Evolutionary conservation across 345 rosid genomes (phyloP), one percentile per base, ranked within the genome.

Genomic region (Orychophragmus violaceus): DNA sequence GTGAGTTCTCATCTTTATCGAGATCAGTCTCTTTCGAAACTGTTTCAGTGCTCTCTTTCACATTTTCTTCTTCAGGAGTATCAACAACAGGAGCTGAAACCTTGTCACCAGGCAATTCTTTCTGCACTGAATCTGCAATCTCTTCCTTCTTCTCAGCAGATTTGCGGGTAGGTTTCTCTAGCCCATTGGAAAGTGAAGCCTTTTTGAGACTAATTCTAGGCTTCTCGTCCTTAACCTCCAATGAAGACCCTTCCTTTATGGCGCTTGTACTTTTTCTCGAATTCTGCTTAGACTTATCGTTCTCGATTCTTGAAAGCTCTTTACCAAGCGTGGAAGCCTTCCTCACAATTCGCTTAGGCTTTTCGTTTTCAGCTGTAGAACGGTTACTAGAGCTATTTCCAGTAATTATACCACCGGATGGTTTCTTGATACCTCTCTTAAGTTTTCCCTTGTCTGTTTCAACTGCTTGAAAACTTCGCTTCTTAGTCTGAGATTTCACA

Each of bases 241-340:
- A 46, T 54, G 69, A 70, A 62, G 77, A 63, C 30, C 55, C 85
- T 70, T 85, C 83, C 64, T 68, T 82, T 36, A 48, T n/a, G 61
- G 79, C 68, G 56, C 74, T 77, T 12, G 78, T 70, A 69, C 73
- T 64, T 68, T 79, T 88, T 75, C 85, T 81, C 6, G 60, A 66
- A 77, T 36, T 74, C 59, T 65, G 78, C 69, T 84, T 91, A 62
- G 68, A 64, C 80, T 83, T 87, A 62, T 77, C 85, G 59, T 51
- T 51, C 78, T 69, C 87, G 39, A 32, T 72, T 81, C 81, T 81
- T 1, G 81, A 58, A 65, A 75, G 77, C 54, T 85, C 84, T 66
- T 70, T 71, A 59, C 77, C 69, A 71, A 62, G 83, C 50, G 79
- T 45, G 41, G 88, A 76, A 68, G 74, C 59, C 65, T 83, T 88